Conservation (phyloP, 2,329 filamentous ascomycete genomes). For the Didymellaceae sp. region DNA sequence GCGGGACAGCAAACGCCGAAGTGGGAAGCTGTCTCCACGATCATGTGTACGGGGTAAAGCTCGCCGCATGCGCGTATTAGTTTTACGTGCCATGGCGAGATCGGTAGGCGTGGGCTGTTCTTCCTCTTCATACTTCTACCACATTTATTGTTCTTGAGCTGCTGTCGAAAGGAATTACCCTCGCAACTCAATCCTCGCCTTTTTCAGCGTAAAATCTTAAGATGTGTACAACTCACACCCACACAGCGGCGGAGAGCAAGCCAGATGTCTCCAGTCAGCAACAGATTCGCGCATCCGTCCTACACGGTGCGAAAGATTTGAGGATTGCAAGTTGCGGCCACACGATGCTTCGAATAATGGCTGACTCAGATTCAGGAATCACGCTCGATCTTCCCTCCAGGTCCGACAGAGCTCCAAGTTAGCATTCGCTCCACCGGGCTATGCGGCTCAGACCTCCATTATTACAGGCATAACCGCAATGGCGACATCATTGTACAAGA, state of each 20-base stretch:
- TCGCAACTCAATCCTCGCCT: background rate
- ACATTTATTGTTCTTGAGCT: background rate
- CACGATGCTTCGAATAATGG: background rate
- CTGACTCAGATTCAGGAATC: conserved; percentile 56
- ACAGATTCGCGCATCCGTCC: conserved; percentile 59
- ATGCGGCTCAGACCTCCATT: conserved; percentile 78
- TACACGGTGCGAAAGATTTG: conserved; percentile 67
- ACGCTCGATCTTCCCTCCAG: conserved; percentile 56
- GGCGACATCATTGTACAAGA: conserved; percentile 83
- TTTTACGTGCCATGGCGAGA: conserved; percentile 15
- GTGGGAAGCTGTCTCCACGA: conserved; percentile 37
- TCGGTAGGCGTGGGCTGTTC: conserved; percentile 2
- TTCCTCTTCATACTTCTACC: background rate
- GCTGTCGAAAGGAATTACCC: background rate
- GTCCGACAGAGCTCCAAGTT: conserved; percentile 66
- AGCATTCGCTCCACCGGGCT: conserved; percentile 70
- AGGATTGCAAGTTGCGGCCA: conserved; percentile 56
- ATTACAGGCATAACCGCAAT: conserved; percentile 86
- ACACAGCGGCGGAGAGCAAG: conserved; percentile 28
- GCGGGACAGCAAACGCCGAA: conserved; percentile 41
- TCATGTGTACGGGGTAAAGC: conserved; percentile 28
- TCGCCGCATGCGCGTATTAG: conserved; percentile 29
- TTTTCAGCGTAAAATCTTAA: background rate
- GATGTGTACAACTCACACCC: conserved; percentile 7
- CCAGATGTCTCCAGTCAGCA: conserved; percentile 35